Evolutionary conservation across 371 early-diverging fungal genomes (phyloP).

Genomic region (Umbelopsis sp.): DNA sequence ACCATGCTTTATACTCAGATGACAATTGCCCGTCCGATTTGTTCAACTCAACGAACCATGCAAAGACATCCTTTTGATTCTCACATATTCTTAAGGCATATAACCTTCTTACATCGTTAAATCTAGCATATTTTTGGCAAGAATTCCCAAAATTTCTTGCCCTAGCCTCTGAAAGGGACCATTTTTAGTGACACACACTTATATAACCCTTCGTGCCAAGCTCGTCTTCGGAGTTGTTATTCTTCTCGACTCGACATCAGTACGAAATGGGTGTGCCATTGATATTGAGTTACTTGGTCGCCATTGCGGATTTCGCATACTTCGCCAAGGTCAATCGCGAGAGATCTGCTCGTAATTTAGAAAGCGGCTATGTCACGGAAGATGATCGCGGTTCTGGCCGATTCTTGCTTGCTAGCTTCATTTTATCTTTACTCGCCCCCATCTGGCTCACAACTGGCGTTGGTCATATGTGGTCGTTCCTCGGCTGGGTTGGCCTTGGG

Average conservation of each 20-base stretch:
- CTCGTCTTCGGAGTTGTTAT: background rate
- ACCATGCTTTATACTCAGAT: too few species aligned
- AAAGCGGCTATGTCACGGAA: slow-evolving; percentile 19
- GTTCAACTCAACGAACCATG: too few species aligned
- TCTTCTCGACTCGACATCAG: background rate
- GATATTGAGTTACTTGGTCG: background rate
- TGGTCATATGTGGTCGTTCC: slow-evolving; percentile 16
- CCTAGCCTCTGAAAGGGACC: background rate
- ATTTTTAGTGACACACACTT: background rate
- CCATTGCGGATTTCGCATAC: slow-evolving; percentile 5
- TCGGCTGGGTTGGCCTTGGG: slow-evolving; percentile 33
- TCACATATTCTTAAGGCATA: too few species aligned
- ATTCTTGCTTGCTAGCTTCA: slow-evolving; percentile 25
- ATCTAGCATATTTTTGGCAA: too few species aligned
- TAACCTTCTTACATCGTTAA: too few species aligned
- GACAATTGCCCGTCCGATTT: too few species aligned
- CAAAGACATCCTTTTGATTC: too few species aligned
- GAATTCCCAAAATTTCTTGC: background rate
- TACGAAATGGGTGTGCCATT: background rate
- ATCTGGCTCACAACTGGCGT: slow-evolving; percentile 24
- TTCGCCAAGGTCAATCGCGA: slow-evolving; percentile 6
- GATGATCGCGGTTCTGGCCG: slow-evolving; percentile 39
- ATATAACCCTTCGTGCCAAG: background rate
- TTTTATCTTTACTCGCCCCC: slow-evolving; percentile 26
- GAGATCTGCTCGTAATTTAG: background rate